Percentiles rank a stretch among this genome's conserved stretches.
phyloP scores from a whole-genome alignment of 208 protist species.

The Strigomonas oncopelti region DNA sequence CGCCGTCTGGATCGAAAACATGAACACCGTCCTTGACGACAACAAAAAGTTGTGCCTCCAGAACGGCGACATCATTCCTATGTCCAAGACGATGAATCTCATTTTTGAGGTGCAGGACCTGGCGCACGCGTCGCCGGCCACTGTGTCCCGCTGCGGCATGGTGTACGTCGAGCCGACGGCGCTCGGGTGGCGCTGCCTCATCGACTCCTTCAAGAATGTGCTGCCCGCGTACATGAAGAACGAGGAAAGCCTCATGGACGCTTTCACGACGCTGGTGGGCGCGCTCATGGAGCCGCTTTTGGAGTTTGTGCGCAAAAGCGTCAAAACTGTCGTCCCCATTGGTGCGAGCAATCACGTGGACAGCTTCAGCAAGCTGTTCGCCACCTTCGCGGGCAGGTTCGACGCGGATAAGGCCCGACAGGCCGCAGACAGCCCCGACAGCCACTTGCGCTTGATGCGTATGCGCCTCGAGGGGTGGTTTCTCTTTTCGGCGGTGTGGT shows the following conservation, averaged over 20 bases:
- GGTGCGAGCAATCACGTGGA: slow-evolving; percentile 68
- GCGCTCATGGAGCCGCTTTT: slow-evolving; percentile 75
- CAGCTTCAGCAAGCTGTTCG: slow-evolving; percentile 82
- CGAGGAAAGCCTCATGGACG: slow-evolving; percentile 27
- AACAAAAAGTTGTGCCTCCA: slow-evolving; percentile 98
- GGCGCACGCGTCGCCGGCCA: slow-evolving; percentile 95
- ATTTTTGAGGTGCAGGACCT: slow-evolving; percentile 98
- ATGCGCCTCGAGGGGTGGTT: slow-evolving; percentile 90
- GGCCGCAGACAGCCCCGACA: slow-evolving; percentile 20
- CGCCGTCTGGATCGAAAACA: slow-evolving; percentile 99
- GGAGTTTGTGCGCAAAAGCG: slow-evolving; percentile 77
- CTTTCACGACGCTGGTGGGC: slow-evolving; percentile 52
- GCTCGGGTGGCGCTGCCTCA: slow-evolving; percentile 91
- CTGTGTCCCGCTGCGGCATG: slow-evolving; percentile 98
- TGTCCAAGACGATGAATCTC: slow-evolving; percentile 94
- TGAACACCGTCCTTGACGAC: slow-evolving; percentile 99
- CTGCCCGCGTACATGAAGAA: slow-evolving; percentile 60
- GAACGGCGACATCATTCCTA: slow-evolving; percentile 96
- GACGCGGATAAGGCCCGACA: slow-evolving; percentile 33
- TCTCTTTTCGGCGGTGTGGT: slow-evolving; percentile 92
- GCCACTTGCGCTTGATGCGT: slow-evolving; percentile 44
- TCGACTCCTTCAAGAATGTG: slow-evolving; percentile 81
- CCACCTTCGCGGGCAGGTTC: slow-evolving; percentile 49
- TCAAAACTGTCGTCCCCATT: slow-evolving; percentile 74
- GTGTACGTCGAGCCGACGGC: slow-evolving; percentile 95